Conservation (phyloP, 352 stramenopile genomes). For the Thraustochytrium striatum region DNA sequence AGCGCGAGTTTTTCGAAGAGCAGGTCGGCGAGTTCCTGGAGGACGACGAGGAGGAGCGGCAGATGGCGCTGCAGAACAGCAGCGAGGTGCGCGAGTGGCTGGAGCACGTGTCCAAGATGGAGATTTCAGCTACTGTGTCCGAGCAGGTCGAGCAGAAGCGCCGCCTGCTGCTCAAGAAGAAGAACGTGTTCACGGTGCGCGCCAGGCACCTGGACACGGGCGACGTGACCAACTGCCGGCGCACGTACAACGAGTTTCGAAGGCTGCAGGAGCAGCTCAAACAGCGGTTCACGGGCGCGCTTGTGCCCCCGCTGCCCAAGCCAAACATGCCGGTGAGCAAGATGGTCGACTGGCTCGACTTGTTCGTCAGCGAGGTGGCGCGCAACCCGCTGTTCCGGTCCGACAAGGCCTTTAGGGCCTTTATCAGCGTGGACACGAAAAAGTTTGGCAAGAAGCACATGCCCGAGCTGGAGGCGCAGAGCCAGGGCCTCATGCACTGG, state of each 20-base stretch:
- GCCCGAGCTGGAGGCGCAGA: background rate
- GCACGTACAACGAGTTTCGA: slow-evolving; percentile 25
- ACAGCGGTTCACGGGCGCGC: slow-evolving; percentile 3
- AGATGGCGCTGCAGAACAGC: background rate
- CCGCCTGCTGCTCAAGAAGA: background rate
- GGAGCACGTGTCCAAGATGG: slow-evolving; percentile 10
- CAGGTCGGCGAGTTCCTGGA: slow-evolving; percentile 30
- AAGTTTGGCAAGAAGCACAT: background rate
- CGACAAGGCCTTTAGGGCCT: slow-evolving; percentile 10
- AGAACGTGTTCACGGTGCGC: slow-evolving; percentile 19
- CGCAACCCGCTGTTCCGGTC: slow-evolving; percentile 23
- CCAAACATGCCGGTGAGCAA: background rate
- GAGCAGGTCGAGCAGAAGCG: slow-evolving; percentile 41
- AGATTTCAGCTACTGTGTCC: background rate
- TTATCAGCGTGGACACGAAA: background rate
- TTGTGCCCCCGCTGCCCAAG: slow-evolving; percentile 26
- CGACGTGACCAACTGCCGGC: background rate
- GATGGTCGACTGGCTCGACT: slow-evolving; percentile 28
- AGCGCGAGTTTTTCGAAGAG: too few species aligned
- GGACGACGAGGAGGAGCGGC: slow-evolving; percentile 1
- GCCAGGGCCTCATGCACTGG: slow-evolving; percentile 13
- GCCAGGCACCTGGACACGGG: background rate
- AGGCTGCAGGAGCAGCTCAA: background rate
- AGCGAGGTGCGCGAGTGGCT: slow-evolving; percentile 39
- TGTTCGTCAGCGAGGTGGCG: slow-evolving; percentile 16